Conservation (phyloP, 2,329 filamentous ascomycete species). For the Aspergillus pseudotamarii region DNA sequence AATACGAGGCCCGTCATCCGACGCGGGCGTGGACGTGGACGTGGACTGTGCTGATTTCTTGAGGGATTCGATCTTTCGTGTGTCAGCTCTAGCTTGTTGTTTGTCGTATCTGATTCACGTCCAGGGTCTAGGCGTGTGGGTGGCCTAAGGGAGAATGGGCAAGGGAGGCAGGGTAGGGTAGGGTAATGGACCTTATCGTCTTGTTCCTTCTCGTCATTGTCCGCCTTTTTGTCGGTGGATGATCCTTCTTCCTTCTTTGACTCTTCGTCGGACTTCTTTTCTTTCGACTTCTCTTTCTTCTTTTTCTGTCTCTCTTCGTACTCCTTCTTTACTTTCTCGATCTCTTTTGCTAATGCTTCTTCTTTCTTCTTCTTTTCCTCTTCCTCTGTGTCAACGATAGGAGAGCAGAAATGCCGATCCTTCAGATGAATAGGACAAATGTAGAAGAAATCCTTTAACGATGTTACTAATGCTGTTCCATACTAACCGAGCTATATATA, state of each 20-base stretch:
- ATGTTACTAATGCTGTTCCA: not conserved
- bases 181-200: constrained; percentile 55
- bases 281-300: constrained; percentile 65
- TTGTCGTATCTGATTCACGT: not conserved
- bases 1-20: constrained; percentile 72
- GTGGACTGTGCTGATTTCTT: constrained; percentile 45
- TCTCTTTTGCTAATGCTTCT: constrained; percentile 47
- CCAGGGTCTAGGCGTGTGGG: constrained; percentile 1
- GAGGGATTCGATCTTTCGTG: constrained; percentile 43
- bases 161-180: constrained; percentile 11
- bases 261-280: constrained; percentile 49
- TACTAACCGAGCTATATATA: not conserved
- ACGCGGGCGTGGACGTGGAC: constrained; percentile 40
- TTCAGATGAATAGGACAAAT: constrained; percentile 81
- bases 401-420: constrained; percentile 76
- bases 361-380: constrained; percentile 47
- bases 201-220: constrained; percentile 47
- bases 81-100: not conserved
- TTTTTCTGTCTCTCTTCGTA: constrained; percentile 78
- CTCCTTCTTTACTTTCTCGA: constrained; percentile 51
- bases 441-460: constrained; percentile 80
- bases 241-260: constrained; percentile 46
- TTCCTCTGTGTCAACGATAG: constrained; percentile 50
- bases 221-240: constrained; percentile 41
- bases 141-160: constrained; percentile 5